These are phyloP conservation scores for Camelina laxa DNA, from an alignment of 345 rosid species.

Conservation along the genomic window DNA sequence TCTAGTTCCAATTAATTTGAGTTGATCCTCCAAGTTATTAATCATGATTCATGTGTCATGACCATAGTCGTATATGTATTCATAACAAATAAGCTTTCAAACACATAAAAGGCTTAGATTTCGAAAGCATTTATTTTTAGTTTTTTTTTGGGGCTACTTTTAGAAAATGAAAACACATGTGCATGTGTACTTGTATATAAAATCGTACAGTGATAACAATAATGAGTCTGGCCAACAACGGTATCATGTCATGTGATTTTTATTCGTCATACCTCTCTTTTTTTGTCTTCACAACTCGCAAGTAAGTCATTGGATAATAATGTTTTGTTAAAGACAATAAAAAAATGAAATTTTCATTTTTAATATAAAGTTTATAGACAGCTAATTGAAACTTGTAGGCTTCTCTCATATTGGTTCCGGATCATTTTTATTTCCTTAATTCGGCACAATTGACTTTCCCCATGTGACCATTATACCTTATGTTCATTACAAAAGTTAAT, in stretches of 20 bases:
- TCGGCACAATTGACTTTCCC: constrained; percentile 37
- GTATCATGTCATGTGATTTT: constrained; percentile 45
- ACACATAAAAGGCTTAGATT: neutral
- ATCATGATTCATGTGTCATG: neutral
- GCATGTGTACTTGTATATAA: constrained; percentile 34
- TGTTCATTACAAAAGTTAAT: constrained; percentile 26
- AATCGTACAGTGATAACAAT: constrained; percentile 36
- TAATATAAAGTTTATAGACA: constrained; percentile 34
- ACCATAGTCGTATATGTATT: neutral
- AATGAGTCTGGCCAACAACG: constrained; percentile 42
- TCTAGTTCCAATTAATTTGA: no score
- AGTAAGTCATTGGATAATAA: constrained; percentile 34
- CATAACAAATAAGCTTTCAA: constrained; percentile 11
- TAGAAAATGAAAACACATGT: constrained; percentile 32
- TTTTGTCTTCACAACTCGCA: neutral
- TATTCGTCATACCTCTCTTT: constrained; percentile 19
- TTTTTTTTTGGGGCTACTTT: neutral
- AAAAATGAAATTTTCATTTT: no score
- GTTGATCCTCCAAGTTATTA: neutral
- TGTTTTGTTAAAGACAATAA: constrained; percentile 14
- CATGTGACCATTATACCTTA: constrained; percentile 39
- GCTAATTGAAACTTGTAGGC: constrained; percentile 42
- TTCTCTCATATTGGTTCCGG: constrained; percentile 25
- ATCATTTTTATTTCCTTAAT: constrained; percentile 21
- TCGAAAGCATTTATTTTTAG: neutral